Evolutionary conservation across 352 stramenopile genomes (phyloP), one percentile per base, ranked within the genome.

Genomic region (Pythium diclinum): DNA sequence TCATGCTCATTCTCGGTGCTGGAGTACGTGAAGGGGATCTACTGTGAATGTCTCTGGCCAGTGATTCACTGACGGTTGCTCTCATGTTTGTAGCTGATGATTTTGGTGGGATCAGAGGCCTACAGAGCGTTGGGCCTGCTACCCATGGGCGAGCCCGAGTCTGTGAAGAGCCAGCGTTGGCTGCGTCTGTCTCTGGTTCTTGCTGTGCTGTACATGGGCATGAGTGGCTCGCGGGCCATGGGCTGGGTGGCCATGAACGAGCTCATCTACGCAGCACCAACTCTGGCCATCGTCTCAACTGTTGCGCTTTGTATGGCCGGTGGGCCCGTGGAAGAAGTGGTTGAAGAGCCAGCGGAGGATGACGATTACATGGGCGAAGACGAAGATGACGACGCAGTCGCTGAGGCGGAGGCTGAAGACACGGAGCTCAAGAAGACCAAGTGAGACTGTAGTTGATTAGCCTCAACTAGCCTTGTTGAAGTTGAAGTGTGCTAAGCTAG

Each of bases 371-470:
- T 54, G 30, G 56, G 19, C 7, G 63, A 49, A 56, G 55, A 63
- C 19, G 56, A 68, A 53, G 46, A 51, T 3, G 63, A 28, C 3
- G 46, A 28, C 4, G 19, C 11, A 17, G 17, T 16, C 6, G 53
- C 14, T 6, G 28, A 40, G 5, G 36, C 16, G 0, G 53, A 59
- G 5, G 36, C 16, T 3, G 53, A 59, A 40, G 49, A 56, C 3
- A 9, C 14, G 19, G 63, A 69, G 23, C 56, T 23, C 23, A 68
- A 68, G 28, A 68, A 68, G 23, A 68, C 61, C 32, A 57, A 58
- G 44, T 68, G 38, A 62, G 10, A 28, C 19, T 32, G 19, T n/a
- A n/a, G n/a, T n/a, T n/a, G n/a, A n/a, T 52, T 52, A 52, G 21
- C n/a, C 21, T 52, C n/a, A 32, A 14, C 44, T 30, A 28, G 44